Evolutionary conservation across 2,329 filamentous ascomycete species (phyloP), one percentile per base, ranked within the genome.

Genomic region (Neoscytalidium dimidiatum): DNA sequence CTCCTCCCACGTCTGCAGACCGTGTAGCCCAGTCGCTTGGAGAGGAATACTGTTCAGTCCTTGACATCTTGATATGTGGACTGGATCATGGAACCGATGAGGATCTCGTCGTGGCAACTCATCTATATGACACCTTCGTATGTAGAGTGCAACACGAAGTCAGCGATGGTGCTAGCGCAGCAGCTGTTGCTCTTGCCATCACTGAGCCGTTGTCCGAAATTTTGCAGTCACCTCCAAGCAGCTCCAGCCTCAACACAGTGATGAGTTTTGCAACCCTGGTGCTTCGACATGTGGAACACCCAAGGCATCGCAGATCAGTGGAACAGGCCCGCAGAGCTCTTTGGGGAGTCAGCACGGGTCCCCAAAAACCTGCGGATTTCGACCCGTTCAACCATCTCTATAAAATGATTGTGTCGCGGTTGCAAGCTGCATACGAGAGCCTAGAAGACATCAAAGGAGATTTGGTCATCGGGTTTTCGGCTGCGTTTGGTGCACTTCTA

Each of bases 371-470:
- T 19, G 46, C 71, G 4, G 73, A 77, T 13, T 78, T 82, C 61
- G 79, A 93, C 70, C 86, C 89, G 0, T 91, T 89, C 68, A 84
- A 88, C 62, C 81, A 86, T 62, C 76, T 96, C 0, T 91, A 93
- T 71, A 83, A 82, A 48, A 82, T 90, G 14, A 78, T 87, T 49
- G 82, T 81, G 63, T 74, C 79, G 14, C 78, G 85, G 0, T 78
- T 94, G 48, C 75, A 77, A 9, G 76, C 76, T 3, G 78, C 85
- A 0, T 96, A 92, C 72, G 70, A 75, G 1, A 71, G 78, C 0
- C 73, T 83, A 8, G 71, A 79, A 9, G 67, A 75, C 0, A 73
- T 78, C 2, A 76, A 83, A n/a, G 69, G 77, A 3, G 74, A 77
- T 7, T 71, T 73, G 3, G 71, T 82, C 3, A 74, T 77, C 2